Base-by-base conservation (phyloP, 2,329 filamentous ascomycete genomes). In the Knoxdaviesia capensis region DNA sequence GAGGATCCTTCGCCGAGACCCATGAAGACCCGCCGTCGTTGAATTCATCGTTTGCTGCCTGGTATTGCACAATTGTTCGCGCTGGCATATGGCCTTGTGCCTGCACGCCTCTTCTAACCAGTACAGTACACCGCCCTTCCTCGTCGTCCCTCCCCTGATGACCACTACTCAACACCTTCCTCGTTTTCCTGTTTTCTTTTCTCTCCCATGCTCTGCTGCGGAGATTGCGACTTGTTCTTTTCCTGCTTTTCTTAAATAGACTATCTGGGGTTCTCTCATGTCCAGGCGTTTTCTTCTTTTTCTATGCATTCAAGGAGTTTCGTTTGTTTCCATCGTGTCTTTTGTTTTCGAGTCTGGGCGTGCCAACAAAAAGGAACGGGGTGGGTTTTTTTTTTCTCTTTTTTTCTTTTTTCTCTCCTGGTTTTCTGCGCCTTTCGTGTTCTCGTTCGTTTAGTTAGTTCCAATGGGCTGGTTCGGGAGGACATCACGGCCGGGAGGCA, bases 1-100 rank as follows among this genome's bases (percentile, higher is more conserved):
- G 48, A 47, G 7, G 48, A 48, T 30, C 51, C 51, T 31, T 47
- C 51, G 9, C 43, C 48, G 7, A 20, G 3, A 20, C 20, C 20
- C 20, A 20, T 20, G 20, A 53, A 53, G 45, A 50, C 49, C 34
- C 48, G 50, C 30, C 44, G 49, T 20, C 45, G 47, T 9, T 48
- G 39, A 41, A 4, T 7, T 34, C 31, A 34, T 9, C 34, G 11
- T 35, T 9, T 35, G 34, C 34, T 35, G 9, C 34, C 34, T 35
- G 9, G 11, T 35, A 3, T 9, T 35, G 34, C 8, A 9, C 34
- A 35, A 35, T 3, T 3, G 20, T 20, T 3, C 20, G 20, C 3
- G 20, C 3, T 20, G 20, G 2, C 20, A 20, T 20, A 20, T 20
- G 20, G 20, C 20, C 20, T 20, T 20, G 20, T 20, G 20, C 20